Evolutionary conservation across 2,329 filamentous ascomycete species (phyloP), one percentile per base, ranked within the genome.

Genomic region (Cercospora berteroae): DNA sequence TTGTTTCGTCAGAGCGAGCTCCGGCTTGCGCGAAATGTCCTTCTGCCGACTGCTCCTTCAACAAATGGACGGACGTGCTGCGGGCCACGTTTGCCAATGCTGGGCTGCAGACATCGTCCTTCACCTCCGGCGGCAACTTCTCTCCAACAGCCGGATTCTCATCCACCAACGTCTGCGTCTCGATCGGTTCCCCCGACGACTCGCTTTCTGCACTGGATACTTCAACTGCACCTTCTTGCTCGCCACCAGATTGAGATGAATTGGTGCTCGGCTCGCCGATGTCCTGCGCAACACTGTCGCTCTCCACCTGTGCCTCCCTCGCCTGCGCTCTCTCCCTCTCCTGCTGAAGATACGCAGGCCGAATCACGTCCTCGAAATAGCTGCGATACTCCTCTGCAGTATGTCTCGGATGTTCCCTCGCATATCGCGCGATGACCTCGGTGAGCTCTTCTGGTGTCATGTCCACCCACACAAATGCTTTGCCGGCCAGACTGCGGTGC

Each of bases 311-410:
- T 25, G 16, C 5, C 23, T 2, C 60, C 29, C 60, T 57, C 33
- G 60, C 60, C 20, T 27, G 29, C 31, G 60, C 33, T 58, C 39
- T 64, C 27, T 59, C 60, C 25, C 59, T 59, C 57, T 60, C 60
- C 58, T 67, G 67, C 65, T 67, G 33, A 13, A 69, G 52, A 39
- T 69, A 74, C 1, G 55, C 64, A 5, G 71, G 74, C 16, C 70
- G 65, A 44, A 75, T 67, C 6, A 33, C 27, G 16, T 71, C 65
- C 23, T 74, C 69, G 44, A 73, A 76, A 67, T 74, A 75, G 31
- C 59, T 23, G 20, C 65, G 31, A 67, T 71, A 76, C 42, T 73
- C 64, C 4, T 63, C 33, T 2, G 71, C 63, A 23, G 64, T 67
- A 50, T 73, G 71, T n/a, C 65, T 60, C 1, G 61, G 60, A 13